A percentile compares a stretch with the other conserved stretches of the same genome.
Conservation (phyloP, 2,329 filamentous ascomycete species). For the Microdochium nivale region DNA sequence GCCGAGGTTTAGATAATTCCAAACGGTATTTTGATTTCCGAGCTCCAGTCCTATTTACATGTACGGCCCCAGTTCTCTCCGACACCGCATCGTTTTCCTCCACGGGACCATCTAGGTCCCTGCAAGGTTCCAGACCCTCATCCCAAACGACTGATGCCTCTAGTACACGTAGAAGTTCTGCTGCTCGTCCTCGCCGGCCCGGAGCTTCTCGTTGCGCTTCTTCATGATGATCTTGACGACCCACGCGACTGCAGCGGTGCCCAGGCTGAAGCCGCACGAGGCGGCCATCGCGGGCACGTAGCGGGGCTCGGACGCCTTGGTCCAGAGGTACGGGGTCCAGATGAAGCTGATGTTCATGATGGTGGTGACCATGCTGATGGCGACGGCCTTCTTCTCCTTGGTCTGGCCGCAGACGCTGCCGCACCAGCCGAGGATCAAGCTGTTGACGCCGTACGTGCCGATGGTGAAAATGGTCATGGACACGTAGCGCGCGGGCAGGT, state of each 20-base stretch:
- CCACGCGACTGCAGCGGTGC: slow-evolving; percentile 11
- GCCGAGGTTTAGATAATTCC: no score
- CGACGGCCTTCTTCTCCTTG: slow-evolving; percentile 36
- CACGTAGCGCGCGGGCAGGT: slow-evolving; percentile 12
- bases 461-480: slow-evolving; percentile 13
- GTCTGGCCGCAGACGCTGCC: slow-evolving; percentile 31
- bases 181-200: slow-evolving; percentile 10
- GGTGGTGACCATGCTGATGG: slow-evolving; percentile 25
- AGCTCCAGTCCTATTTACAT: no score
- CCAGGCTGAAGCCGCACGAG: slow-evolving; percentile 16
- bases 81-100: no score
- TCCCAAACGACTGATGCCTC: no score
- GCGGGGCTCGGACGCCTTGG: slow-evolving; percentile 19
- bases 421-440: slow-evolving; percentile 30
- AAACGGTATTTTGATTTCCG: no score
- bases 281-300: slow-evolving; percentile 21
- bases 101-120: no score
- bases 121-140: no score
- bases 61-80: no score
- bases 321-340: slow-evolving; percentile 30
- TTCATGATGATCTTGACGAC: slow-evolving; percentile 19
- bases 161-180: slow-evolving; percentile 1
- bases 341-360: slow-evolving; percentile 26
- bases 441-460: slow-evolving; percentile 9
- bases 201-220: slow-evolving; percentile 12